A percentile compares a stretch with the other conserved stretches of the same genome.
These are phyloP conservation scores for Cryptococcus hybrid DNA, from an alignment of 1,284 basidiomycete species.

Conservation along the genomic window DNA sequence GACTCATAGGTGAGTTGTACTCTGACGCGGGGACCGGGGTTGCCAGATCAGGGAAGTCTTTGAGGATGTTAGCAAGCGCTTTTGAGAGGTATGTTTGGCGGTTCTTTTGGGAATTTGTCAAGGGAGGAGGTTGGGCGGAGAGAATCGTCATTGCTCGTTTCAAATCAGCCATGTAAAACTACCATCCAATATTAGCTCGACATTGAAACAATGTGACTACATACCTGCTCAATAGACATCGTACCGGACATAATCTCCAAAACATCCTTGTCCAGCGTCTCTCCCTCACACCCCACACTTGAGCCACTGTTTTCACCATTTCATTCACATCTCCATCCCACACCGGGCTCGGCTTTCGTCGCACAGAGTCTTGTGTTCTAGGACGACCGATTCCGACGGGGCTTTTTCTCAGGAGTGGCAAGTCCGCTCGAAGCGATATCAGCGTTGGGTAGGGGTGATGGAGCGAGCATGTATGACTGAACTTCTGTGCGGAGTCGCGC, in stretches of 20 bases:
- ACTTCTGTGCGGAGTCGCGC: slow-evolving; percentile 46
- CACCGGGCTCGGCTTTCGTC: slow-evolving; percentile 31
- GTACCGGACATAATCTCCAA: slow-evolving; percentile 20
- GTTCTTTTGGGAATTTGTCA: slow-evolving; percentile 19
- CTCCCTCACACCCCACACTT: slow-evolving; percentile 38
- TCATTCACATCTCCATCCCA: slow-evolving; percentile 22
- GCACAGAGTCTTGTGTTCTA: slow-evolving; percentile 10
- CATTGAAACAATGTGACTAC: slow-evolving; percentile 1
- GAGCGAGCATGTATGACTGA: slow-evolving; percentile 30
- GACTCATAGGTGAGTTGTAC: slow-evolving; percentile 11
- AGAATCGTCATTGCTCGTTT: slow-evolving; percentile 28
- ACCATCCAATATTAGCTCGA: neutral
- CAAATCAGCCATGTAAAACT: slow-evolving; percentile 44
- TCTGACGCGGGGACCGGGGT: slow-evolving; percentile 18
- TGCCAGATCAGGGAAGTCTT: slow-evolving; percentile 32
- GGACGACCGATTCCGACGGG: slow-evolving; percentile 12
- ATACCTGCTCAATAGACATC: slow-evolving; percentile 39
- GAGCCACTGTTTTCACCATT: slow-evolving; percentile 33
- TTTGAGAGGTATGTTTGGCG: slow-evolving; percentile 25
- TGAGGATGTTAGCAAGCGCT: slow-evolving; percentile 19
- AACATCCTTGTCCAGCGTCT: slow-evolving; percentile 34
- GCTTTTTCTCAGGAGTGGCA: slow-evolving; percentile 3
- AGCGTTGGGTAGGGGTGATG: slow-evolving; percentile 13
- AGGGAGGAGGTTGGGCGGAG: slow-evolving; percentile 18
- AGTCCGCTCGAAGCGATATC: slow-evolving; percentile 14